phyloP scores from a whole-genome alignment of 2,329 filamentous ascomycete species.

The Aspergillus luchuensis region DNA sequence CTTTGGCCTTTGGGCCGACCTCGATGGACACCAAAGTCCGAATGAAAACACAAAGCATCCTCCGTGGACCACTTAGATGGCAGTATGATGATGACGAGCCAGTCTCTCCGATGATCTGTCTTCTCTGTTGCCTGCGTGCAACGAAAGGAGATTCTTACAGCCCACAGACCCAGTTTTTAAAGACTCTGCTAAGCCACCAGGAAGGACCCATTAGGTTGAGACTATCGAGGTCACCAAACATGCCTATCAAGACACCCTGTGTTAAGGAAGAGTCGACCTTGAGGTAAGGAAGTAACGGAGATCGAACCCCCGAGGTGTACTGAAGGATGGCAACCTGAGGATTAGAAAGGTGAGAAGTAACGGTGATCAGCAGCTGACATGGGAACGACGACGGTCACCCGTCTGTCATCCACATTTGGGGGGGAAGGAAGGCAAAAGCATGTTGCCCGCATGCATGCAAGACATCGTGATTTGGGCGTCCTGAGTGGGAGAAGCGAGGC shows the following conservation, averaged over 20 bases:
- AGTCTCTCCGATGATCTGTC: conserved; percentile 7
- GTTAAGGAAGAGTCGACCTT: background rate
- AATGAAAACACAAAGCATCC: background rate
- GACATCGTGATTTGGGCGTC: conserved; percentile 19
- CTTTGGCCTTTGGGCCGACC: conserved; percentile 3
- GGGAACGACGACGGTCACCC: conserved; percentile 8
- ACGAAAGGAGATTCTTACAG: conserved; percentile 6
- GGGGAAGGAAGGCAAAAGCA: conserved; percentile 13
- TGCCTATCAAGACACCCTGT: background rate
- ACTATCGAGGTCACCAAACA: background rate
- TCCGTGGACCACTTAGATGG: conserved; percentile 12
- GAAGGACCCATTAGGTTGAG: background rate
- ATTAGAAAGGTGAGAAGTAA: conserved; percentile 10
- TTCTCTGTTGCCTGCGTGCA: conserved; percentile 6
- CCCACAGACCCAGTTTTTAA: background rate
- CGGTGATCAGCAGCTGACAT: conserved; percentile 13
- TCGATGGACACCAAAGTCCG: conserved; percentile 6
- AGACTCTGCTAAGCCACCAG: background rate
- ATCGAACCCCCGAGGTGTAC: background rate
- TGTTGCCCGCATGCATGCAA: conserved; percentile 20
- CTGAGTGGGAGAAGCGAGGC: conserved; percentile 10
- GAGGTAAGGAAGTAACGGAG: background rate
- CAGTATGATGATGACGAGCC: background rate
- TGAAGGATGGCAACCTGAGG: background rate
- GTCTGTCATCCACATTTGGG: conserved; percentile 8